Percentiles rank a stretch among this genome's conserved stretches.
Conservation (phyloP, 208 protist species). For the Tritrichomonas foetus region DNA sequence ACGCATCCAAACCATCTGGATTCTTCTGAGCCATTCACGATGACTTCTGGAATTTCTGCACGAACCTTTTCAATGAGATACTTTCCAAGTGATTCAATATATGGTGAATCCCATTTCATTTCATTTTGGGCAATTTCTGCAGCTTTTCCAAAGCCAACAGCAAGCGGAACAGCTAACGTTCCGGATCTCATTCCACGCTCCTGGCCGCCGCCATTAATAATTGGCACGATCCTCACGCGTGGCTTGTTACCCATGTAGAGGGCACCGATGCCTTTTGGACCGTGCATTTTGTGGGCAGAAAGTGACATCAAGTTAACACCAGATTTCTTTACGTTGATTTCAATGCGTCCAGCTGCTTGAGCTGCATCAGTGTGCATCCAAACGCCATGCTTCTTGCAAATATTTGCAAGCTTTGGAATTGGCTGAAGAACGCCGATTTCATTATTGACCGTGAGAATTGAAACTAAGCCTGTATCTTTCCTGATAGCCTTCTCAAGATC, state of each 20-base stretch:
- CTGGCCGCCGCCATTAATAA: constrained; percentile 96
- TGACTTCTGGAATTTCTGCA: constrained; percentile 35
- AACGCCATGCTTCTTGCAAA: constrained; percentile 74
- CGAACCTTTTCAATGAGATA: constrained; percentile 72
- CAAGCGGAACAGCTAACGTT: constrained; percentile 55
- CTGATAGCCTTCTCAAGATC: constrained; percentile 27
- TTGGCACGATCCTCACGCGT: constrained; percentile 85
- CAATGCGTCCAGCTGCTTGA: constrained; percentile 90
- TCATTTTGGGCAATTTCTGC: constrained; percentile 64
- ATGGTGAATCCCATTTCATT: constrained; percentile 82
- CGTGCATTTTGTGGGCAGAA: constrained; percentile 86
- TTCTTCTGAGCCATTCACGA: constrained; percentile 70
- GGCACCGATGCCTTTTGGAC: constrained; percentile 64
- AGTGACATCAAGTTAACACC: constrained; percentile 87
- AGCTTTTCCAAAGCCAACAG: constrained; percentile 59
- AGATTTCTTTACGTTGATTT: constrained; percentile 76
- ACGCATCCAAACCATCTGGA: constrained; percentile 83
- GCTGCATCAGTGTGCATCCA: constrained; percentile 85
- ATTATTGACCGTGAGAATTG: constrained; percentile 95
- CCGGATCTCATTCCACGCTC: constrained; percentile 77
- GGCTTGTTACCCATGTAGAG: constrained; percentile 75
- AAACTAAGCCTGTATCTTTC: constrained; percentile 82
- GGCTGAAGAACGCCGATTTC: constrained; percentile 86
- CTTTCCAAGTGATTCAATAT: constrained; percentile 67
- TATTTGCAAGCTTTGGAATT: constrained; percentile 81